These are phyloP conservation scores for Trichoderma lentiforme DNA, from an alignment of 2,329 filamentous ascomycete species.

Conservation along the genomic window DNA sequence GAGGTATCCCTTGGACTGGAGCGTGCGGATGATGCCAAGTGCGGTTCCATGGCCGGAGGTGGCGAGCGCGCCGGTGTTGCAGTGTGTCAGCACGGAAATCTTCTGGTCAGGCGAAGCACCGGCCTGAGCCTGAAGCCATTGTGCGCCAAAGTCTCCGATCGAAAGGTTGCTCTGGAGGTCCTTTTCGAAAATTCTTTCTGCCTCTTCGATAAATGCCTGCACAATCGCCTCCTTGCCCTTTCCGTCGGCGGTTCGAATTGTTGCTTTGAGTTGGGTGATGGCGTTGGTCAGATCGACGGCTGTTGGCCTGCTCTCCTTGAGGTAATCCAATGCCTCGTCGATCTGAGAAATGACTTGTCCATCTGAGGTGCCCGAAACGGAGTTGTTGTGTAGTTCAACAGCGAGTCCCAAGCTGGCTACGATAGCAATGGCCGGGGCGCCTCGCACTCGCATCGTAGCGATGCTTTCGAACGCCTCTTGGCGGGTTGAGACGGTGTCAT, in stretches of 20 bases:
- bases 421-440: conserved; percentile 91
- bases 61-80: conserved; percentile 94
- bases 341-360: conserved; percentile 68
- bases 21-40: conserved; percentile 84
- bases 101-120: conserved; percentile 44
- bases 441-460: conserved; percentile 73
- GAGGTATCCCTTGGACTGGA: conserved; percentile 64
- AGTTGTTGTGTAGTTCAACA: conserved; percentile 68
- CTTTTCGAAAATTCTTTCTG: conserved; percentile 81
- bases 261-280: conserved; percentile 70
- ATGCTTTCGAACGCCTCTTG: conserved; percentile 81
- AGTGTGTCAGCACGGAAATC: conserved; percentile 89
- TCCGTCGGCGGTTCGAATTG: conserved; percentile 51
- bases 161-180: conserved; percentile 83
- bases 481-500: conserved; percentile 66
- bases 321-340: conserved; percentile 73
- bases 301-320: conserved; percentile 85
- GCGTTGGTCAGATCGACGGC: conserved; percentile 94
- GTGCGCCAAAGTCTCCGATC: conserved; percentile 79
- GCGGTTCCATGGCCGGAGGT: conserved; percentile 98
- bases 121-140: conserved; percentile 70
- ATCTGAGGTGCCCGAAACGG: conserved; percentile 40
- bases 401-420: conserved; percentile 89
- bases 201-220: conserved; percentile 69
- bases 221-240: conserved; percentile 53